phyloP scores from a whole-genome alignment of 495 filamentous ascomycete species.

The Cryomyces antarcticus region DNA sequence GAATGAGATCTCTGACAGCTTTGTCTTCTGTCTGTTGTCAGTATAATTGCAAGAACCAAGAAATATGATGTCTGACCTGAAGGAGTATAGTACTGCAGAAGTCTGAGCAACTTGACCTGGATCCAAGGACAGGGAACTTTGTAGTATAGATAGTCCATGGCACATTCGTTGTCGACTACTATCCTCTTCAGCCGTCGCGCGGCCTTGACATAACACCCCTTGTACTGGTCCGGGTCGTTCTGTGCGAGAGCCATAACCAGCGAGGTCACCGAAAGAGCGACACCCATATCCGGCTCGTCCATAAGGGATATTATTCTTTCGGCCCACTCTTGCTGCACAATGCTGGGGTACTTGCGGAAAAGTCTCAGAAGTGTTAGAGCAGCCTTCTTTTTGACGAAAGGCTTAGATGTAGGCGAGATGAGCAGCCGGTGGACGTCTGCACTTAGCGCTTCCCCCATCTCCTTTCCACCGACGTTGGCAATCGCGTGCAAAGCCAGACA shows the following conservation, averaged over 20 bases:
- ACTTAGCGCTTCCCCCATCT: conserved; percentile 92
- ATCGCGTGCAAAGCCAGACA: conserved; percentile 97
- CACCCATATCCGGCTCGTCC: conserved; percentile 91
- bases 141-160: conserved; percentile 88
- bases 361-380: conserved; percentile 87
- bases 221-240: conserved; percentile 82
- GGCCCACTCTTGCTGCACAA: conserved; percentile 91
- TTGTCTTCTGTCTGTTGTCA: conserved; percentile 46
- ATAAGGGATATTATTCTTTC: conserved; percentile 95
- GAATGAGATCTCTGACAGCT: conserved; percentile 76
- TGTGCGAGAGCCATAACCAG: conserved; percentile 91
- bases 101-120: conserved; percentile 76
- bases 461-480: conserved; percentile 87
- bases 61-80: conserved; percentile 41
- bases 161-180: conserved; percentile 70
- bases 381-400: conserved; percentile 99
- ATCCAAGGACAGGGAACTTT: conserved; percentile 98
- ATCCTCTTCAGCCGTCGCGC: conserved; percentile 75
- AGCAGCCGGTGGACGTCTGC: conserved; percentile 82
- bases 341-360: conserved; percentile 81
- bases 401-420: conserved; percentile 94
- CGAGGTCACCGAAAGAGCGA: conserved; percentile 87
- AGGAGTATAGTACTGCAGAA: conserved; percentile 91
- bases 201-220: conserved; percentile 82
- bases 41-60: not conserved